These are phyloP conservation scores for Fusarium keratoplasticum DNA, from an alignment of 2,329 filamentous ascomycete species.

Conservation along the genomic window DNA sequence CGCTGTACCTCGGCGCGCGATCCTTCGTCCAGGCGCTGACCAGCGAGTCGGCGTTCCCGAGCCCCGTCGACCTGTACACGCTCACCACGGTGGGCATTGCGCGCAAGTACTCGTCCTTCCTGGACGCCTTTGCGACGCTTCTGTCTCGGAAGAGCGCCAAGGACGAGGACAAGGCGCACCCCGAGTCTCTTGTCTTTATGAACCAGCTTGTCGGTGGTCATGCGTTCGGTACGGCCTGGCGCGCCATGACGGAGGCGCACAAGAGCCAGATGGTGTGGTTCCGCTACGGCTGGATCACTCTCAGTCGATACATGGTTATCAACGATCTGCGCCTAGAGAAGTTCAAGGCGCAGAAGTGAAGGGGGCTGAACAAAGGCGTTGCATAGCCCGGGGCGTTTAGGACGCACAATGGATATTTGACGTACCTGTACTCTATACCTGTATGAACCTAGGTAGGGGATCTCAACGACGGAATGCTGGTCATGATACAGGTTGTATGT, in stretches of 20 bases:
- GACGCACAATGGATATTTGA: conserved; percentile 12
- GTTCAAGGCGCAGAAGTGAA: conserved; percentile 29
- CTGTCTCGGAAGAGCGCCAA: conserved; percentile 51
- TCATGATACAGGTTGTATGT: neutral
- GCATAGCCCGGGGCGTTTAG: conserved; percentile 31
- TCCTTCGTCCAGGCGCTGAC: conserved; percentile 77
- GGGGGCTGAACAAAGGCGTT: conserved; percentile 4
- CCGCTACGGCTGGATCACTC: conserved; percentile 90
- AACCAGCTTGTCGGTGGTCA: conserved; percentile 73
- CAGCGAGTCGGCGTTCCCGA: conserved; percentile 72
- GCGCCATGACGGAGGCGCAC: conserved; percentile 91
- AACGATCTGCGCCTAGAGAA: conserved; percentile 80
- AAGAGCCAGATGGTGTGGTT: conserved; percentile 99
- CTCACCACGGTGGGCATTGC: conserved; percentile 77
- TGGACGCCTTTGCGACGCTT: conserved; percentile 82
- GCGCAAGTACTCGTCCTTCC: conserved; percentile 84
- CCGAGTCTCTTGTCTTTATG: conserved; percentile 75
- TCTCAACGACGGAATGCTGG: neutral
- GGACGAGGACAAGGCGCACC: conserved; percentile 54
- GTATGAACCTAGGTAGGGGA: neutral
- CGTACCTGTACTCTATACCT: conserved; percentile 10
- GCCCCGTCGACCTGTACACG: conserved; percentile 87
- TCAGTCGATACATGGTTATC: conserved; percentile 94
- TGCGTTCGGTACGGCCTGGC: conserved; percentile 71
- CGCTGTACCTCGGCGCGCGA: conserved; percentile 84